These are phyloP conservation scores for Prunus campanulata DNA, from an alignment of 306 rosid genomes.

Conservation along the genomic window DNA sequence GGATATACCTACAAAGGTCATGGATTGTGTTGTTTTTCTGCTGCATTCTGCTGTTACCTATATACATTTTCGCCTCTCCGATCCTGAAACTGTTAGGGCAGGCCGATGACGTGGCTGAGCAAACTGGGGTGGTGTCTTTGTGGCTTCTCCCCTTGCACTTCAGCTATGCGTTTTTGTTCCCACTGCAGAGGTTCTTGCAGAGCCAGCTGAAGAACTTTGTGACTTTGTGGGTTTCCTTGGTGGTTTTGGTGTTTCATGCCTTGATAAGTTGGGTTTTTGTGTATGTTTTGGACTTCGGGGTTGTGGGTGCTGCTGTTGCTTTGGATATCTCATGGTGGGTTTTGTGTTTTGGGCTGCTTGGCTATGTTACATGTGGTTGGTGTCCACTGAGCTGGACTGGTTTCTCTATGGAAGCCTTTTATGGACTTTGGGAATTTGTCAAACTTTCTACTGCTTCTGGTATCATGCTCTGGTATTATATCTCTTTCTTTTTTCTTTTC, in stretches of 20 bases:
- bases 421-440: constrained; percentile 51
- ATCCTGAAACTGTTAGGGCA: constrained; percentile 36
- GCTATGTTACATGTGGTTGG: constrained; percentile 36
- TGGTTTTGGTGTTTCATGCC: constrained; percentile 34
- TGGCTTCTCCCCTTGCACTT: constrained; percentile 38
- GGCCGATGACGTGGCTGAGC: constrained; percentile 33
- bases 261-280: constrained; percentile 35
- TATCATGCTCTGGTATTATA: constrained; percentile 48
- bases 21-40: constrained; percentile 34
- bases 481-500: not conserved
- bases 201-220: constrained; percentile 35
- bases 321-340: constrained; percentile 54
- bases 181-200: constrained; percentile 38
- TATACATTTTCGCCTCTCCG: constrained; percentile 31
- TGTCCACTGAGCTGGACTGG: constrained; percentile 61
- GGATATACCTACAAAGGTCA: constrained; percentile 38
- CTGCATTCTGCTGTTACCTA: constrained; percentile 21
- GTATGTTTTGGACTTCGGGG: constrained; percentile 42
- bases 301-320: constrained; percentile 45
- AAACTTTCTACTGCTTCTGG: constrained; percentile 59
- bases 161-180: constrained; percentile 32
- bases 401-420: constrained; percentile 46
- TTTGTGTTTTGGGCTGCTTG: constrained; percentile 26
- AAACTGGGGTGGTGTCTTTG: constrained; percentile 24
- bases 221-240: constrained; percentile 44